phyloP scores from a whole-genome alignment of 179 eudicot species.

The Carnegiea gigantea region DNA sequence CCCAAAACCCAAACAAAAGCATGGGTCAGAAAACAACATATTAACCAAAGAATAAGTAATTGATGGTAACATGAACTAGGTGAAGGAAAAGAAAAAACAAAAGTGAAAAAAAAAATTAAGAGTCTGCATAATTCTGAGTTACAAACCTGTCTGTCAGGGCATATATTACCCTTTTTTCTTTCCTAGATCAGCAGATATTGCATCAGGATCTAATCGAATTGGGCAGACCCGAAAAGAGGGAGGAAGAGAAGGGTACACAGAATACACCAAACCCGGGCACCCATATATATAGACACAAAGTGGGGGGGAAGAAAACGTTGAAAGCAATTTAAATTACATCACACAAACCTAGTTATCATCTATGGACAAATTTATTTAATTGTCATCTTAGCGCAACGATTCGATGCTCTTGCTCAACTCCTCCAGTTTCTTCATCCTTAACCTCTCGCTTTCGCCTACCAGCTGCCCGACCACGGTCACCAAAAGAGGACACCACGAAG shows the following conservation, averaged over 20 bases:
- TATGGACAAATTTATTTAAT: conserved; percentile 27
- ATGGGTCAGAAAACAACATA: background rate
- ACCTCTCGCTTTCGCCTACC: conserved; percentile 79
- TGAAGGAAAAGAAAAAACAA: background rate
- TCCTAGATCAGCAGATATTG: conserved; percentile 49
- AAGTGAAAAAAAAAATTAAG: conserved; percentile 8
- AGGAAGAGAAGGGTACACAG: conserved; percentile 32
- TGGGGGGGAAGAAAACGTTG: background rate
- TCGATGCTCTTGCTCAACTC: conserved; percentile 94
- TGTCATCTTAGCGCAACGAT: conserved; percentile 37
- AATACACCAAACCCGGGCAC: conserved; percentile 51
- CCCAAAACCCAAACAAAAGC: background rate
- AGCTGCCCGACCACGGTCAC: conserved; percentile 44
- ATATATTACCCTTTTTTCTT: conserved; percentile 29
- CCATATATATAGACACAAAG: conserved; percentile 44
- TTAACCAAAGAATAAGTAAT: conserved; percentile 17
- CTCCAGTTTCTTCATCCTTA: conserved; percentile 89
- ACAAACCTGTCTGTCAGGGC: conserved; percentile 50
- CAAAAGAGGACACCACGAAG: background rate
- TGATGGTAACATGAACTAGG: conserved; percentile 6
- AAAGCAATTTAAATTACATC: conserved; percentile 43
- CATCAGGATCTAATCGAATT: conserved; percentile 38
- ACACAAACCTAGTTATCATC: conserved; percentile 47
- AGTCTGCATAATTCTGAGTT: conserved; percentile 41
- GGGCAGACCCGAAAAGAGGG: conserved; percentile 22